Conservation (phyloP, 75 land plant genomes). For the Selaginella moellendorffii region DNA sequence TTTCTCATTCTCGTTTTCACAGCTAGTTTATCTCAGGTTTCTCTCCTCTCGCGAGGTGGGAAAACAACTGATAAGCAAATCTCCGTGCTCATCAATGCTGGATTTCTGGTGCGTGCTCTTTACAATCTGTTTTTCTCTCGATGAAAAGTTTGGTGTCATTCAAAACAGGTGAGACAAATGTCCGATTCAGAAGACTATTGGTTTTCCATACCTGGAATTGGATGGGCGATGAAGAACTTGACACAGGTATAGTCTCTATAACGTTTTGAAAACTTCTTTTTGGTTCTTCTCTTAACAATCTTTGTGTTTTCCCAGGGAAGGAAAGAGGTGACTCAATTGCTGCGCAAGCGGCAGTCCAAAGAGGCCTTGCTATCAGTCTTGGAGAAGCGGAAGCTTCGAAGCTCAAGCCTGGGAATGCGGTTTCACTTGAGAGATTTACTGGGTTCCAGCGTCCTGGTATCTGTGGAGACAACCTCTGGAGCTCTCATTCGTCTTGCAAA, state of each 20-base stretch:
- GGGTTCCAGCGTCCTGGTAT: constrained; percentile 63
- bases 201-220: constrained; percentile 84
- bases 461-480: constrained; percentile 49
- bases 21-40: constrained; percentile 21
- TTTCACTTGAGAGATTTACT: constrained; percentile 85
- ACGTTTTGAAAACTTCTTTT: background rate
- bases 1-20: background rate
- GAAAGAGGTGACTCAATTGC: constrained; percentile 56
- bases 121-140: background rate
- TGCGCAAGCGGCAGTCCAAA: constrained; percentile 57
- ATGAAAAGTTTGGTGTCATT: background rate
- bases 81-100: constrained; percentile 74
- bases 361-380: constrained; percentile 63
- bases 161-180: constrained; percentile 54
- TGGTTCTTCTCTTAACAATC: background rate
- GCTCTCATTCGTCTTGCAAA: constrained; percentile 43
- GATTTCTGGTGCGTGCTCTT: constrained; percentile 50
- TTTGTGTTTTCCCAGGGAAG: constrained; percentile 36
- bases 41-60: constrained; percentile 57
- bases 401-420: constrained; percentile 69
- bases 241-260: constrained; percentile 37
- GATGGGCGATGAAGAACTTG: constrained; percentile 58
- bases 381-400: constrained; percentile 59
- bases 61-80: constrained; percentile 50
- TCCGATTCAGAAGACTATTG: constrained; percentile 68